Evolutionary conservation across 345 rosid genomes (phyloP), one percentile per base, ranked within the genome.

Genomic region (Acer campestre): DNA sequence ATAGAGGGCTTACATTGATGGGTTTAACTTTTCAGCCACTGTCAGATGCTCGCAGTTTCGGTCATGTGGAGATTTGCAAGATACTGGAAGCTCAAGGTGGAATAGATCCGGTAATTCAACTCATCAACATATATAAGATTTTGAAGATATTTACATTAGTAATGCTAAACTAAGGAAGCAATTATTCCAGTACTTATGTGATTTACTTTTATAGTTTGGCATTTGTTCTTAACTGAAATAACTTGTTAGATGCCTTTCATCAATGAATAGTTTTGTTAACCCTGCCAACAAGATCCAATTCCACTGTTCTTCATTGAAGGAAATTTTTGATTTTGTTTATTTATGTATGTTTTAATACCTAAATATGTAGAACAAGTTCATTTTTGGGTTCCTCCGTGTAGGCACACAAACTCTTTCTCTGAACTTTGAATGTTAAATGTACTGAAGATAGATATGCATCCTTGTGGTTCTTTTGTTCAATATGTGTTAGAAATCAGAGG

Each of bases 1-100:
- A 49, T 31, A 10, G 25, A 63, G 58, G 22, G 27, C 64, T 67
- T 68, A 74, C 0, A 20, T 51, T 82, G 73, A 77, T 69, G 10
- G 75, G 56, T 48, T 63, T 17, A 1, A 48, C 29, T 12, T 75
- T 80, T 85, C 87, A 90, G 92, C 91, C 94, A 67, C 79, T 88
- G 62, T 89, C 90, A 29, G 91, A 90, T 81, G 90, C 92, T 69
- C 77, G 84, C 67, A 86, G 88, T 78, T 83, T 79, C 75, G 77
- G 80, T 42, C 92, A 90, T 25, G 77, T 70, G 20, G 84, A 81
- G 18, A 86, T 85, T 51, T 86, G 92, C 89, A 81, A 74, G 86
- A 86, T 86, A 68, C 65, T 90, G 65, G 85, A 82, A 84, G 78
- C 78, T 75, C 74, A 20, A 61, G 90, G 90, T 68, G 94, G 92